Percentiles rank a stretch among this genome's conserved stretches.
phyloP scores from a whole-genome alignment of 352 stramenopile species.

The Phytophthora pini region DNA sequence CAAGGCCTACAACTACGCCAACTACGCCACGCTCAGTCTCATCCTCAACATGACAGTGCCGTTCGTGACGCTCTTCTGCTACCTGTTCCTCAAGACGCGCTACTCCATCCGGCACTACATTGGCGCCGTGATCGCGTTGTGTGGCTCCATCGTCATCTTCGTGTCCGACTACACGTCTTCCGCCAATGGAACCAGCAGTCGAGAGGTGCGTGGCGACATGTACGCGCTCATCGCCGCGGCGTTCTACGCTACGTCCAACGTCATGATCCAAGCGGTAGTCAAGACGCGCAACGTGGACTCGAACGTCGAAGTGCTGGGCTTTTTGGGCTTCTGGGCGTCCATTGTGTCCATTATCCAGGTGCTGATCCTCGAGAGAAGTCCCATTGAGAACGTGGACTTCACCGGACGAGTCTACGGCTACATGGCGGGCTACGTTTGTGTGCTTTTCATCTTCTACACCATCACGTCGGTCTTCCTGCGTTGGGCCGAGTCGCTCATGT shows the following conservation, averaged over 20 bases:
- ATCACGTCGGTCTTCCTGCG: slow-evolving; percentile 65
- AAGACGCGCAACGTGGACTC: slow-evolving; percentile 61
- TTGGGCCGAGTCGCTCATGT: slow-evolving; percentile 69
- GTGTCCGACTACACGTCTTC: slow-evolving; percentile 59
- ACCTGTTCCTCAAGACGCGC: slow-evolving; percentile 70
- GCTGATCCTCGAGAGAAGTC: slow-evolving; percentile 46
- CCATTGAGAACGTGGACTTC: slow-evolving; percentile 57
- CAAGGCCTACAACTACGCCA: slow-evolving; percentile 77
- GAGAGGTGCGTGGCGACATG: slow-evolving; percentile 60
- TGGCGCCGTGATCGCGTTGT: slow-evolving; percentile 48
- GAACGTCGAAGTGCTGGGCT: slow-evolving; percentile 66
- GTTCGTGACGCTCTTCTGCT: slow-evolving; percentile 74
- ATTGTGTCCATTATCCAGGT: slow-evolving; percentile 67
- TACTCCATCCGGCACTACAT: slow-evolving; percentile 65
- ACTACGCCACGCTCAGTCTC: slow-evolving; percentile 70
- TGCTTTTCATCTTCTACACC: slow-evolving; percentile 71
- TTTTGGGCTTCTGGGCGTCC: slow-evolving; percentile 58
- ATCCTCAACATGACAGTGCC: slow-evolving; percentile 76
- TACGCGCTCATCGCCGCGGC: slow-evolving; percentile 64
- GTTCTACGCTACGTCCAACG: slow-evolving; percentile 72
- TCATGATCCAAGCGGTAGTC: slow-evolving; percentile 78
- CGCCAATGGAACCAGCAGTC: slow-evolving; percentile 44
- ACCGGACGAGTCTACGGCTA: slow-evolving; percentile 62
- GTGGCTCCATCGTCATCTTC: slow-evolving; percentile 65
- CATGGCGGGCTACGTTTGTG: slow-evolving; percentile 59